Base-by-base conservation (phyloP, 345 rosid genomes). In the Gossypium turneri region DNA sequence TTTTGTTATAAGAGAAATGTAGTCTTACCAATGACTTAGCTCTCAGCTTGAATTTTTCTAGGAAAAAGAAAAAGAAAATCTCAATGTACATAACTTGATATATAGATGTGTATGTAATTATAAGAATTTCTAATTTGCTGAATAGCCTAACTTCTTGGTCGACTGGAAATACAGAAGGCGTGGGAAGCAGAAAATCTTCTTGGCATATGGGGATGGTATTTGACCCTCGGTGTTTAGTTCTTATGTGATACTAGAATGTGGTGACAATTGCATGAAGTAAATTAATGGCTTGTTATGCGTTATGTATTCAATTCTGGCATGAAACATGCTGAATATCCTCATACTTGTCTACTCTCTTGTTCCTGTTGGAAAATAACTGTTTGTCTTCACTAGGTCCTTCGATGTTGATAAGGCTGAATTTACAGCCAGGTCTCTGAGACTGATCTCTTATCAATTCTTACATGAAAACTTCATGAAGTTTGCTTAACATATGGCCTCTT, bases 161-260 rank as follows among this genome's bases (percentile, higher is more conserved):
- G 13, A 22, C 43, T 15, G 41, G 72, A 67, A 48, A 48, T 22
- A 13, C 70, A 24, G 16, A 43, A 22, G 56, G 19, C 5, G 1
- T 67, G 41, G 50, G 25, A 24, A 24, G 57, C 17, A 67, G 72
- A 48, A 48, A 47, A 67, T 67, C 43, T 67, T 67, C 20, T 47
- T 47, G 41, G 41, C 56, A 13, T 66, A 22, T 19, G 60, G 60
- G 27, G 60, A 45, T 47, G 1, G 56, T 47, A 24, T 47, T 67
- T 47, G 12, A 48, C 29, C 70, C 8, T 66, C 51, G 1, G 29
- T 20, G 20, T 11, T 47, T 66, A 12, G 34, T 27, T 5, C 27
- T 43, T 19, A 2, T n/a, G 25, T 19, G 16, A 20, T 65, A 19
- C 65, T 27, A 11, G 65, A 61, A 3, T 27, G 19, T 61, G 65